Evolutionary conservation across 2,329 filamentous ascomycete species (phyloP).

Genomic region (Monosporascus sp.): DNA sequence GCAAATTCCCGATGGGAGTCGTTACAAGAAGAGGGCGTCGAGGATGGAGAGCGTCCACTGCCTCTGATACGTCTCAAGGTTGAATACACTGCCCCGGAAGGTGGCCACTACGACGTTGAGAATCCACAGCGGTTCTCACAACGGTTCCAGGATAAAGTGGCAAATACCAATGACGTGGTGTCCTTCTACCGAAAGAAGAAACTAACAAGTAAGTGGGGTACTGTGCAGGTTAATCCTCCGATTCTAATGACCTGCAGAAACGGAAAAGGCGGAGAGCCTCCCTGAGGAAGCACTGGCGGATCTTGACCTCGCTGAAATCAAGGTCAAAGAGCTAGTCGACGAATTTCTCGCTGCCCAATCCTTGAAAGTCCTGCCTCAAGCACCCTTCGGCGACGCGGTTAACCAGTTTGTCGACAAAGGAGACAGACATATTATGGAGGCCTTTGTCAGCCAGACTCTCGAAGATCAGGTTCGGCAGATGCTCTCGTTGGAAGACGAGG

Average conservation of each 20-base stretch:
- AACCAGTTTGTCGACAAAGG: slow-evolving; percentile 91
- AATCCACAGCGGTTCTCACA: slow-evolving; percentile 97
- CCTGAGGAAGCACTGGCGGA: slow-evolving; percentile 61
- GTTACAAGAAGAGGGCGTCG: slow-evolving; percentile 61
- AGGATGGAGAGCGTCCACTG: slow-evolving; percentile 60
- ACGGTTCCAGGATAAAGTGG: slow-evolving; percentile 82
- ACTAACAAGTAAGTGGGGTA: slow-evolving; percentile 36
- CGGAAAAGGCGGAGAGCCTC: slow-evolving; percentile 48
- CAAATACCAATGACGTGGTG: slow-evolving; percentile 90
- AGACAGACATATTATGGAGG: slow-evolving; percentile 86
- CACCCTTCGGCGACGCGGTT: slow-evolving; percentile 88
- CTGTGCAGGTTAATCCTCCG: background rate
- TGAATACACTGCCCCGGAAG: slow-evolving; percentile 80
- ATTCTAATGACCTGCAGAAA: slow-evolving; percentile 15
- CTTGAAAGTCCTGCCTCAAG: slow-evolving; percentile 87
- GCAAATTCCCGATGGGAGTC: slow-evolving; percentile 77
- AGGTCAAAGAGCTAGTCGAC: slow-evolving; percentile 81
- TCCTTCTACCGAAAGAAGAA: slow-evolving; percentile 89
- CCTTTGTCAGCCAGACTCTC: slow-evolving; percentile 69
- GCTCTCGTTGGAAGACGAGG: slow-evolving; percentile 58
- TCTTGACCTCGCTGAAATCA: slow-evolving; percentile 67
- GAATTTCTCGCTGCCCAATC: slow-evolving; percentile 85
- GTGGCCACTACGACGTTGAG: slow-evolving; percentile 81
- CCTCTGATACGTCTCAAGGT: slow-evolving; percentile 87
- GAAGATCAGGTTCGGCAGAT: slow-evolving; percentile 66